phyloP scores from a whole-genome alignment of 2,329 filamentous ascomycete species.

The Mycosphaerelloides madeirae region DNA sequence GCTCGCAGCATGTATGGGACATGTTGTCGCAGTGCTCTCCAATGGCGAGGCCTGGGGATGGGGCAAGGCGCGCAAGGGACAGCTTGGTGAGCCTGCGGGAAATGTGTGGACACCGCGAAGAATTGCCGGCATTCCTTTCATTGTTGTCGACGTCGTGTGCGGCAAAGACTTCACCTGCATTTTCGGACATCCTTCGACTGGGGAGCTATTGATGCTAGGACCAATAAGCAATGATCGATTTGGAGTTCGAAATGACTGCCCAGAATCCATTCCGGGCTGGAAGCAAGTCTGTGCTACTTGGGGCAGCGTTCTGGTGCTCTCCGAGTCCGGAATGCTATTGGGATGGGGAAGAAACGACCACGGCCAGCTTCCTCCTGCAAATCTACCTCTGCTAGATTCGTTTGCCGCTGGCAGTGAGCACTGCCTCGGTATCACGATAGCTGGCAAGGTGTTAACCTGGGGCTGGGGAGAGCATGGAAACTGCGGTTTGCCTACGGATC shows the following conservation, averaged over 20 bases:
- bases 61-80: slow-evolving; percentile 82
- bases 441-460: slow-evolving; percentile 71
- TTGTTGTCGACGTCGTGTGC: slow-evolving; percentile 64
- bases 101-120: slow-evolving; percentile 57
- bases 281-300: slow-evolving; percentile 71
- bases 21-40: slow-evolving; percentile 67
- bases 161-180: slow-evolving; percentile 83
- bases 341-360: slow-evolving; percentile 85
- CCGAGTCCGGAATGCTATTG: slow-evolving; percentile 54
- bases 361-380: slow-evolving; percentile 66
- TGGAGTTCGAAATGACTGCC: slow-evolving; percentile 43
- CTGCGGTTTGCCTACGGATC: slow-evolving; percentile 65
- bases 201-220: slow-evolving; percentile 64
- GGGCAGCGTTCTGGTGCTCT: slow-evolving; percentile 72
- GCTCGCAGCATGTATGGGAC: slow-evolving; percentile 70
- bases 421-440: slow-evolving; percentile 63
- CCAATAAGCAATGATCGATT: slow-evolving; percentile 69
- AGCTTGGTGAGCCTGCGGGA: slow-evolving; percentile 60
- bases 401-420: slow-evolving; percentile 91
- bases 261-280: slow-evolving; percentile 54
- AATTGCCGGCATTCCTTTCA: slow-evolving; percentile 57
- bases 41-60: slow-evolving; percentile 80
- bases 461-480: slow-evolving; percentile 99
- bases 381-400: slow-evolving; percentile 54
- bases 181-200: slow-evolving; percentile 50